A percentile compares a stretch with the other conserved stretches of the same genome.
phyloP scores from a whole-genome alignment of 306 rosid species.

The Amphicarpaea edgeworthii region DNA sequence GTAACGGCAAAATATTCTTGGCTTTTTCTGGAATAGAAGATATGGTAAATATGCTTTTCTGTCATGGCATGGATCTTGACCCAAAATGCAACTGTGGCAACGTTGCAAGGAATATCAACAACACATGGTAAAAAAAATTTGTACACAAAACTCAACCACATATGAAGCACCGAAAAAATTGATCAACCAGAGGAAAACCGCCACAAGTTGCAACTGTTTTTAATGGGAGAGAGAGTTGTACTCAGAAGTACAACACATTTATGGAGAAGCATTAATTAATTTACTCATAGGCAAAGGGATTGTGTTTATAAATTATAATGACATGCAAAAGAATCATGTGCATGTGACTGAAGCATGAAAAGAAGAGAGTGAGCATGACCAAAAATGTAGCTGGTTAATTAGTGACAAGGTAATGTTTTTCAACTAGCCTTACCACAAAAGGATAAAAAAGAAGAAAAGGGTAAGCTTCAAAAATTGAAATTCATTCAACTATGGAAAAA shows the following conservation, averaged over 20 bases:
- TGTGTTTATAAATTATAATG: constrained; percentile 30
- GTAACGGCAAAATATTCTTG: constrained; percentile 53
- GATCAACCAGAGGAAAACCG: constrained; percentile 6
- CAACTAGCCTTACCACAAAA: constrained; percentile 14
- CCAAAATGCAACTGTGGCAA: constrained; percentile 16
- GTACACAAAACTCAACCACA: constrained; percentile 11
- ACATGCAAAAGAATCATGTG: constrained; percentile 30
- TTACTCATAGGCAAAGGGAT: background rate
- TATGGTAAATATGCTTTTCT: constrained; percentile 43
- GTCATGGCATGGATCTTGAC: constrained; percentile 36
- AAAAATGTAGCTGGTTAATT: constrained; percentile 34
- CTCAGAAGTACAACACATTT: constrained; percentile 32
- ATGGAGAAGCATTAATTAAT: constrained; percentile 14
- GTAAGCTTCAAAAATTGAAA: constrained; percentile 33
- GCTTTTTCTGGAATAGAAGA: constrained; percentile 31
- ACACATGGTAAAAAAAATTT: background rate
- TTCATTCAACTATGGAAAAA: constrained; percentile 1
- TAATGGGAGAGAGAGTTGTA: constrained; percentile 30
- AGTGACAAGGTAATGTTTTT: constrained; percentile 28
- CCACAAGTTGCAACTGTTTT: background rate
- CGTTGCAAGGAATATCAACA: constrained; percentile 32
- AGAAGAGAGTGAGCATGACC: constrained; percentile 33
- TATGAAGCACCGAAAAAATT: constrained; percentile 1
- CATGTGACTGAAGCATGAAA: constrained; percentile 49
- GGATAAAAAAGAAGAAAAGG: constrained; percentile 15